A percentile compares a stretch with the other conserved stretches of the same genome.
Conservation (phyloP, 108 stramenopile genomes). For the Cyclotella cryptica region DNA sequence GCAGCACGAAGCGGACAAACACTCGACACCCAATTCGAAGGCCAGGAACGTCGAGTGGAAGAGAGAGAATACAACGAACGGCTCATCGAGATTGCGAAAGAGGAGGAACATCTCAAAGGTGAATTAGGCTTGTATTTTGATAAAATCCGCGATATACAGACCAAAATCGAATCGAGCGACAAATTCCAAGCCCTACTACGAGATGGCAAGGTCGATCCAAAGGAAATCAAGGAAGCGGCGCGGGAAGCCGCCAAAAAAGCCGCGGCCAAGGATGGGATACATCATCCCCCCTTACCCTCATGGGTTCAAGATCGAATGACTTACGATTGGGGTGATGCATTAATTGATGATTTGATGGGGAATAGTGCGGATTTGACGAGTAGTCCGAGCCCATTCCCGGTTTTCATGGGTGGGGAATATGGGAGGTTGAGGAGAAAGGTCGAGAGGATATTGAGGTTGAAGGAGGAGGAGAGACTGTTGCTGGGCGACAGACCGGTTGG, state of each 20-base stretch:
- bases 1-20: slow-evolving; percentile 58
- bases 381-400: slow-evolving; percentile 71
- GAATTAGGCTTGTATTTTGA: slow-evolving; percentile 45
- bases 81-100: slow-evolving; percentile 51
- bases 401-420: slow-evolving; percentile 69
- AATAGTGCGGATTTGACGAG: slow-evolving; percentile 75
- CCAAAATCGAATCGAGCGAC: slow-evolving; percentile 31
- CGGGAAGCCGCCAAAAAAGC: slow-evolving; percentile 50
- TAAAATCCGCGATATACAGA: slow-evolving; percentile 43
- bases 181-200: slow-evolving; percentile 32
- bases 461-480: slow-evolving; percentile 34
- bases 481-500: slow-evolving; percentile 7
- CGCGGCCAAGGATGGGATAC: slow-evolving; percentile 36
- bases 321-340: slow-evolving; percentile 77
- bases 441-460: slow-evolving; percentile 30
- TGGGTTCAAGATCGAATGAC: slow-evolving; percentile 58
- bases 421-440: slow-evolving; percentile 61
- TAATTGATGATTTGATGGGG: slow-evolving; percentile 84
- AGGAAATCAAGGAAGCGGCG: slow-evolving; percentile 33
- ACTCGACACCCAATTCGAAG: slow-evolving; percentile 71
- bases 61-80: slow-evolving; percentile 26
- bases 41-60: slow-evolving; percentile 62
- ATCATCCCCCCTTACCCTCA: slow-evolving; percentile 37
- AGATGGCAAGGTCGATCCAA: slow-evolving; percentile 19
- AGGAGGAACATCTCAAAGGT: slow-evolving; percentile 53